Conservation (phyloP, 495 filamentous ascomycete genomes). For the Tuber microsphaerosporum region DNA sequence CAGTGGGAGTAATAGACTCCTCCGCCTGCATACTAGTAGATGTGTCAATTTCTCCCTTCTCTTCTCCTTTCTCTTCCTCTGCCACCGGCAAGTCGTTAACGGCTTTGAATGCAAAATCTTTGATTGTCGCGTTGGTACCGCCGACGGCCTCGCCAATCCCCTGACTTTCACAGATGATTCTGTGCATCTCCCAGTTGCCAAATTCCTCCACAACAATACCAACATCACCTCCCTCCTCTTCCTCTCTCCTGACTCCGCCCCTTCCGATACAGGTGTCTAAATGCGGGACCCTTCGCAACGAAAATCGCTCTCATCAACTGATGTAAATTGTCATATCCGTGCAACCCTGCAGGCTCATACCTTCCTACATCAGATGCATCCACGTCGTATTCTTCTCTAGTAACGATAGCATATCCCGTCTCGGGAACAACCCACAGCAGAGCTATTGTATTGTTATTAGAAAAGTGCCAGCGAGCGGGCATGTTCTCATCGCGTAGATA, state of each 20-base stretch:
- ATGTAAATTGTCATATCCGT: constrained; percentile 85
- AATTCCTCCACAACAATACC: constrained; percentile 22
- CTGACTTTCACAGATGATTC: constrained; percentile 80
- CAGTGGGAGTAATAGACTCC: neutral
- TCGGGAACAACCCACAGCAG: constrained; percentile 89
- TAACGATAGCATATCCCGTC: constrained; percentile 81
- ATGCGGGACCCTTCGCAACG: constrained; percentile 77
- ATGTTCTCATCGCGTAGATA: constrained; percentile 74
- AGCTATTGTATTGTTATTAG: constrained; percentile 75
- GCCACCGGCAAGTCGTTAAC: constrained; percentile 26
- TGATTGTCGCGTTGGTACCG: constrained; percentile 76
- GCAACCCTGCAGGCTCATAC: constrained; percentile 72
- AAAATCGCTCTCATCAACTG: constrained; percentile 91
- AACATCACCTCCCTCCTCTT: neutral
- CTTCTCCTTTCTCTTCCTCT: neutral
- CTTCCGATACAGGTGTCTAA: constrained; percentile 42
- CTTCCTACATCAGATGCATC: constrained; percentile 50
- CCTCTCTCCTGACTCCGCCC: constrained; percentile 10
- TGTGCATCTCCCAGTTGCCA: constrained; percentile 95
- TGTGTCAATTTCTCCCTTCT: constrained; percentile 34
- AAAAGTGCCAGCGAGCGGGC: constrained; percentile 84
- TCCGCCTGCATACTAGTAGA: constrained; percentile 23
- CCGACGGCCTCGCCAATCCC: constrained; percentile 52
- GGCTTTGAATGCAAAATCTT: constrained; percentile 57
- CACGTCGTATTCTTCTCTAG: constrained; percentile 67